Base-by-base conservation (phyloP, 805 yeast species). In the Sungouiozyma ichnusensis region DNA sequence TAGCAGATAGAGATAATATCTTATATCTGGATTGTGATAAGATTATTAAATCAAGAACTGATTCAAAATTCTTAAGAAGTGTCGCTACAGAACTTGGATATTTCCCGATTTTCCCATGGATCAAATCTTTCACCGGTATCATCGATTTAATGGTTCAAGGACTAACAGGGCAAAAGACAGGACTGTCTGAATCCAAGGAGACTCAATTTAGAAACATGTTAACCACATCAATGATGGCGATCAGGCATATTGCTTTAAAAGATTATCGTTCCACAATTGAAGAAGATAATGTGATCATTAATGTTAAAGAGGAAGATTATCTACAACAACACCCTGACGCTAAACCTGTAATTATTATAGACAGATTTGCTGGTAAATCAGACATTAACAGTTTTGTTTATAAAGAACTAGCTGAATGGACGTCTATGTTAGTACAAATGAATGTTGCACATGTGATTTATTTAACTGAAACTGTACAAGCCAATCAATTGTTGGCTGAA, bases 101-200 rank as follows among this genome's bases (percentile, higher is more conserved):
- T 61, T 85, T 76, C 67, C 98, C 98, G 1, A 80, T 85, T 4
- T 92, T 92, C 60, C 84, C 96, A 17, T 90, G 97, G 95, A 65
- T 88, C 46, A 85, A 85, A 58, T 75, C 82, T 2, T 65, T 88
- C 11, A 77, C 95, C 0, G 76, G 78, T 44, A 79, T 87, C 45
- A 65, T 85, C 37, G 98, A 92, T 63, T 69, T 92, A 53, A 85
- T 80, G 42, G 82, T 84, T 16, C 95, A 86, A 57, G 90, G 97
- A 44, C 60, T 90, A 35, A 86, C 95, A 1, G 98, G 97, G 1
- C 97, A 87, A 58, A 88, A 87, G 56, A 82, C 94, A 3, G 96
- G 96, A 1, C 67, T 88, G 38, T 76, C 88, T 24, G 96, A 88
- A 57, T 67, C 85, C 2, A 80, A 79, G 47, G 96, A 88, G 51